These are phyloP conservation scores for Sporobolomyces pararoseus DNA, from an alignment of 768 basidiomycete species.

Conservation along the genomic window DNA sequence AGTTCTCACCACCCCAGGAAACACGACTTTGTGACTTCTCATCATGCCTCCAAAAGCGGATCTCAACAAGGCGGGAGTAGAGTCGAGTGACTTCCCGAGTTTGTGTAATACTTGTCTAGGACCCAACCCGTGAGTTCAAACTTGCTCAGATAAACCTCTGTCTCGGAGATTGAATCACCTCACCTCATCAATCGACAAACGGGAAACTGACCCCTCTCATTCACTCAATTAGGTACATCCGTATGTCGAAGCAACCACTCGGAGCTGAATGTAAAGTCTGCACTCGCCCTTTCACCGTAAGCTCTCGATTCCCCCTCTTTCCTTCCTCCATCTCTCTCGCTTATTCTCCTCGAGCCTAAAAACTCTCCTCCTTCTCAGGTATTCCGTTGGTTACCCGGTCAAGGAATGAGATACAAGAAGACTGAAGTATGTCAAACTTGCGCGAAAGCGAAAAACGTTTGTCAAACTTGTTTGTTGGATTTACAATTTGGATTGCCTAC, in stretches of 20 bases:
- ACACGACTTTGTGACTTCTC: too few relatives aligned
- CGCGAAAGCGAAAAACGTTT: slow-evolving; percentile 69
- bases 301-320: neutral
- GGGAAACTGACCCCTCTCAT: neutral
- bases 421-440: slow-evolving; percentile 97
- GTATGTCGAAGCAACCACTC: slow-evolving; percentile 97
- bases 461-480: slow-evolving; percentile 95
- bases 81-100: slow-evolving; percentile 82
- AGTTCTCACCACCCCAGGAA: too few relatives aligned
- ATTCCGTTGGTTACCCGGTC: slow-evolving; percentile 96
- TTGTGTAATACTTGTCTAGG: slow-evolving; percentile 84
- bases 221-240: slow-evolving; percentile 77
- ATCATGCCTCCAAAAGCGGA: slow-evolving; percentile 52
- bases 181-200: neutral
- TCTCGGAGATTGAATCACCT: neutral
- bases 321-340: slow-evolving; percentile 45
- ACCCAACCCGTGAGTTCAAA: slow-evolving; percentile 26
- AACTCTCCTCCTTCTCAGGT: slow-evolving; percentile 57
- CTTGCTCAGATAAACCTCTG: too few relatives aligned
- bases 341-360: slow-evolving; percentile 52
- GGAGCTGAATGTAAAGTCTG: slow-evolving; percentile 96
- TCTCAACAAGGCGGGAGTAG: slow-evolving; percentile 91
- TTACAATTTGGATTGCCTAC: slow-evolving; percentile 93
- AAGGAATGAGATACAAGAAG: slow-evolving; percentile 88
- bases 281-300: slow-evolving; percentile 59